Percentiles rank a stretch among this genome's conserved stretches.
Evolutionary conservation across 148 eudicot species (phyloP).

Genomic region (Beta vulgaris): DNA sequence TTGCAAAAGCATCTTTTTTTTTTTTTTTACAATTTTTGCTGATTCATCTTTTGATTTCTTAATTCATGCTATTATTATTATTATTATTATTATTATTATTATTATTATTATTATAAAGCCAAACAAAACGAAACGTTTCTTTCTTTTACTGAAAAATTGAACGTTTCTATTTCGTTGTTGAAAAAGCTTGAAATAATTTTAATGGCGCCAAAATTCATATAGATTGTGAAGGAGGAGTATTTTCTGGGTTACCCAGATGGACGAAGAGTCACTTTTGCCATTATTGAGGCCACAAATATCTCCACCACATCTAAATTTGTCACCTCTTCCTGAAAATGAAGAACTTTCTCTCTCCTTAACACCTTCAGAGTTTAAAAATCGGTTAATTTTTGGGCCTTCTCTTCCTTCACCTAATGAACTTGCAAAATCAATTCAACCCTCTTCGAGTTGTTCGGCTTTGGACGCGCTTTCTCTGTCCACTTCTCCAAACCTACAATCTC

Average conservation of each 20-base stretch:
- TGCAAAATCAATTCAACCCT: conserved; percentile 18
- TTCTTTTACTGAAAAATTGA: too few species aligned
- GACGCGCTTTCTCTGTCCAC: conserved; percentile 41
- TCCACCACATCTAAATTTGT: conserved; percentile 33
- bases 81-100: too few species aligned
- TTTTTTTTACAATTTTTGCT: too few species aligned
- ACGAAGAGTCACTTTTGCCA: conserved; percentile 65
- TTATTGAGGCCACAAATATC: conserved; percentile 35
- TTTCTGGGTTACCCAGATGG: conserved; percentile 47
- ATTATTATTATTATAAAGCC: too few species aligned
- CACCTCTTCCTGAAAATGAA: conserved; percentile 60
- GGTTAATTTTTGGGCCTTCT: conserved; percentile 66
- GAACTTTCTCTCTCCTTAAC: conserved; percentile 51
- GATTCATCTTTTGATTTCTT: too few species aligned
- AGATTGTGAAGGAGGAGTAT: conserved; percentile 1
- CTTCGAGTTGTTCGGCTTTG: conserved; percentile 24
- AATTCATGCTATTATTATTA: too few species aligned
- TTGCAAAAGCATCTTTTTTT: too few species aligned
- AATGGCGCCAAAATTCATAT: conserved; percentile 22
- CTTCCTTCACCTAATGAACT: conserved; percentile 9
- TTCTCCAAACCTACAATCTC: conserved; percentile 13
- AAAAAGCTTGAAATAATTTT: neutral
- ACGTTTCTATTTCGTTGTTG: too few species aligned
- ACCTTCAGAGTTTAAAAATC: conserved; percentile 71
- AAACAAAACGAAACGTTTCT: too few species aligned